Evolutionary conservation across 495 filamentous ascomycete species (phyloP).

Genomic region (Elasticomyces elasticus): DNA sequence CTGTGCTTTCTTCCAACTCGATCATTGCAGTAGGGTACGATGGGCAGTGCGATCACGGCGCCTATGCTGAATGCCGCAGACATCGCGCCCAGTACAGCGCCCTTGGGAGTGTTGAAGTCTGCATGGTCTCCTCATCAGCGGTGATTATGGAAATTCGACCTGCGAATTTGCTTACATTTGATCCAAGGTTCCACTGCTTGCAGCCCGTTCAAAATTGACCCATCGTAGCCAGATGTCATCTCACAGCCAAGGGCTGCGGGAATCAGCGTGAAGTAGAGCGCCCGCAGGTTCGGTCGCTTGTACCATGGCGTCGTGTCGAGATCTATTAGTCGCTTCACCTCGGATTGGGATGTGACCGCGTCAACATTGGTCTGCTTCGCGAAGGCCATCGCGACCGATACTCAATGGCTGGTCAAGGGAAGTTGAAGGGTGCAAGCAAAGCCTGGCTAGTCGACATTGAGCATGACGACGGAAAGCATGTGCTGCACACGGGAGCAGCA

Average conservation of each 20-base stretch:
- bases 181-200: constrained; percentile 52
- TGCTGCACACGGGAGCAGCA: no score
- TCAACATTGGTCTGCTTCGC: constrained; percentile 23
- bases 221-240: constrained; percentile 64
- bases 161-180: constrained; percentile 36
- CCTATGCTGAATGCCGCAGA: constrained; percentile 45
- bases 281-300: constrained; percentile 51
- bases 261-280: constrained; percentile 52
- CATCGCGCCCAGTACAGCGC: constrained; percentile 29
- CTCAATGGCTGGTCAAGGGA: neutral
- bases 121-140: neutral
- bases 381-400: constrained; percentile 6
- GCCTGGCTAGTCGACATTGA: no score
- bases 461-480: no score
- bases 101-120: constrained; percentile 35
- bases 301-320: constrained; percentile 50
- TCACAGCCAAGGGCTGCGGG: constrained; percentile 59
- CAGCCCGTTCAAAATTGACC: constrained; percentile 59
- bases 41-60: constrained; percentile 57
- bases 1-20: constrained; percentile 44
- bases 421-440: neutral
- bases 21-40: constrained; percentile 62
- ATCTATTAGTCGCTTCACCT: constrained; percentile 44
- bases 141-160: constrained; percentile 29
- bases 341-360: constrained; percentile 28